Evolutionary conservation across 495 filamentous ascomycete genomes (phyloP).

Genomic region (Collariella sp.): DNA sequence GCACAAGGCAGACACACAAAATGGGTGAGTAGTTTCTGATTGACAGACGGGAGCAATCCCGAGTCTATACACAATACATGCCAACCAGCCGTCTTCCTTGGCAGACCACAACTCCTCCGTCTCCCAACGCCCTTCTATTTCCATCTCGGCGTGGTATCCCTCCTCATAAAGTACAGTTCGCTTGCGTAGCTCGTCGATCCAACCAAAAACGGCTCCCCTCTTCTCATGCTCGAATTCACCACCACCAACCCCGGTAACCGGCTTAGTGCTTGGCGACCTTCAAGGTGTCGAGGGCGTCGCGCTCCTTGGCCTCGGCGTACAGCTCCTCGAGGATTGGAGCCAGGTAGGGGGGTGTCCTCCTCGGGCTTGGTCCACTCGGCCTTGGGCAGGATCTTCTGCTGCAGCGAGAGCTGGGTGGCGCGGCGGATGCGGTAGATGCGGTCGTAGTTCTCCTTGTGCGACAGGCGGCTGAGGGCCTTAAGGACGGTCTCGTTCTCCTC

Average conservation of each 20-base stretch:
- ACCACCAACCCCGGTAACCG: neutral
- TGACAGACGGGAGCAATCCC: neutral
- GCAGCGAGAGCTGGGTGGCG: conserved; percentile 71
- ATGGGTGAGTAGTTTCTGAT: conserved; percentile 7
- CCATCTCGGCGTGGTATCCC: neutral
- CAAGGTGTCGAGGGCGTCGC: conserved; percentile 74
- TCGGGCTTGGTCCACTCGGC: conserved; percentile 60
- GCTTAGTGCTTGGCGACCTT: conserved; percentile 49
- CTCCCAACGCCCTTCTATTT: neutral
- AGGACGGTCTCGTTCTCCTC: conserved; percentile 84
- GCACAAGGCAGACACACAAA: too few relatives aligned
- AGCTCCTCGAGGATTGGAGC: conserved; percentile 22
- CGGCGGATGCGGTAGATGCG: conserved; percentile 92
- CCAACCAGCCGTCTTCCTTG: neutral
- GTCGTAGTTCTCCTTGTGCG: conserved; percentile 86
- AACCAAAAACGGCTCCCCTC: neutral
- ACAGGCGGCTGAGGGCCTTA: conserved; percentile 79
- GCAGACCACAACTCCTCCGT: neutral
- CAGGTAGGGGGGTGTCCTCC: conserved; percentile 32
- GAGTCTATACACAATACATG: conserved; percentile 18
- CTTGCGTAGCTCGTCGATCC: neutral
- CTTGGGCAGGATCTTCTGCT: conserved; percentile 75
- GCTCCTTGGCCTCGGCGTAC: conserved; percentile 72
- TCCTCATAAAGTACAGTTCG: conserved; percentile 6
- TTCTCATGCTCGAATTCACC: neutral